Base-by-base conservation (phyloP, 768 basidiomycete genomes). In the Phlegmacium glaucopus region DNA sequence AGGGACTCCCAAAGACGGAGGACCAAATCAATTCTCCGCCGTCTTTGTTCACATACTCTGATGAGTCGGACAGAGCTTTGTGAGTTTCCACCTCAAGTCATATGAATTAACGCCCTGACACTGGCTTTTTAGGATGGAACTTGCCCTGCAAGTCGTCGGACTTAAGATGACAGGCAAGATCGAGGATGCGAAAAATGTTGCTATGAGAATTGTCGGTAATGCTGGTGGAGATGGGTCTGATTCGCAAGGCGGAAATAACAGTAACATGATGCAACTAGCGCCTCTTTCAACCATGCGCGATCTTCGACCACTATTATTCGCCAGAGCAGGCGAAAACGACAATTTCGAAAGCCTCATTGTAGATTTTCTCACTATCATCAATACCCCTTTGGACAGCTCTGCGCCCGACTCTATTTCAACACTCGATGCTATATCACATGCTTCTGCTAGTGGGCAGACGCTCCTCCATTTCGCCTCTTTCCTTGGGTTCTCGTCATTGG, bases 91-190 rank as follows among this genome's bases (percentile, higher is more conserved):
- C 22, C 43, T 44, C 44, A 16, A 17, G 39, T 38, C 22, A 25
- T 10, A 37, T 32, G 51, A 18, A 18, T 34, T 46, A 46, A 15
- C 46, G 45, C 52, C 60, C 34, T 55, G 39, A 42, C 26, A 29
- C 34, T 13, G 25, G 48, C 15, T 30, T 49, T 52, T 57, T 56
- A 94, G 91, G 54, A 94, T 97, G 91, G 94, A 95, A 64, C 80
- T 96, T 45, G 94, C 94, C 43, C 74, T 97, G 4, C 93, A 95
- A 61, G 92, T 95, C 11, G 93, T 97, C 13, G 94, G 94, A 0
- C 71, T 96, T 53, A 94, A 95, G 72, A 94, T 96, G 90, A 95
- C 93, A 0, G 94, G 94, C 40, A 89, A 93, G 60, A 84, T 95
- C 25, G 92, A 94, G 57, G 90, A 94, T 45, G 93, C 94, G 2